Evolutionary conservation across 164 flowering plant genomes (phyloP), one percentile per base, ranked within the genome.

Genomic region (Malania oleifera): DNA sequence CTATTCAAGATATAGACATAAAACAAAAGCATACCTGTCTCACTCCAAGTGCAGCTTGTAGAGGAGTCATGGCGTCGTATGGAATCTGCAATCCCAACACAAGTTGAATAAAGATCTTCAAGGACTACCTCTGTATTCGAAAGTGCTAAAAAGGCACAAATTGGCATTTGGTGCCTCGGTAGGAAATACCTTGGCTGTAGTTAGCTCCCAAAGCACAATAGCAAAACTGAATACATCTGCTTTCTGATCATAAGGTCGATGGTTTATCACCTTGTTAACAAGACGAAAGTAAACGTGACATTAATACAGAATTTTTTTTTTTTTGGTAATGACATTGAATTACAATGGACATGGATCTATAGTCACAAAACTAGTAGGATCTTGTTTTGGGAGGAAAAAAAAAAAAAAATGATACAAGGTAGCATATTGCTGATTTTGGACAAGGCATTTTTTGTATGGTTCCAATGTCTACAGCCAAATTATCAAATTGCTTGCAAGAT

Each of bases 11-110:
- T n/a, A n/a, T n/a, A n/a, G n/a, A n/a, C n/a, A n/a, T n/a, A n/a
- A n/a, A n/a, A n/a, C n/a, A n/a, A n/a, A n/a, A n/a, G 20, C 72
- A 57, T 39, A 92, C 98, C 97, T 89, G 90, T 86, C 96, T 84
- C 64, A 92, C 98, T 73, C 98, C 98, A 49, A 92, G 67, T 17
- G 98, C 98, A 70, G 98, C 98, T 72, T 89, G 98, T 54, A 92
- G 65, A 5, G 98, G 98, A 41, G 97, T 85, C 95, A 87, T 75
- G 70, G 63, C 65, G 58, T 82, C 95, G 69, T 92, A 92, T 47
- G 98, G 98, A 51, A 92, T 68, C 98, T 92, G 82, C 60, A 73
- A 67, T 46, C 51, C 60, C 53, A 68, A 64, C 25, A 38, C 22
- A 29, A 43, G 25, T 27, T 20, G 17, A 50, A 18, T 31, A 17